These are phyloP conservation scores for Candida albicans DNA, from an alignment of 1,139 yeast species.

Conservation along the genomic window DNA sequence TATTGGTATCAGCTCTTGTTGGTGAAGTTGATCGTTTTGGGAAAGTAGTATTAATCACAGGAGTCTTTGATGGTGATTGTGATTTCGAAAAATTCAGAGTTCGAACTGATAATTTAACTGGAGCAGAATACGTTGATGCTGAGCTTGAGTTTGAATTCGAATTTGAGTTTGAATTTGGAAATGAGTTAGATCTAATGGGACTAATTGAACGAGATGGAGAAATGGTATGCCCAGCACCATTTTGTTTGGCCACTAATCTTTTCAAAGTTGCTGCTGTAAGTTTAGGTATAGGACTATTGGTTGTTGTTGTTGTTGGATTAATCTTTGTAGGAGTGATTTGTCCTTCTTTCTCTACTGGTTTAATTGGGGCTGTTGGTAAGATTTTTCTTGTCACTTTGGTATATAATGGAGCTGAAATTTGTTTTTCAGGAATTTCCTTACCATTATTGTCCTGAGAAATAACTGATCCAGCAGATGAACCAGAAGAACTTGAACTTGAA, in stretches of 20 bases:
- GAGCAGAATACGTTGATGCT: slow-evolving; percentile 8
- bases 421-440: background rate
- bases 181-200: slow-evolving; percentile 6
- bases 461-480: background rate
- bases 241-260: slow-evolving; percentile 28
- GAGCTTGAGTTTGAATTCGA: too few relatives aligned
- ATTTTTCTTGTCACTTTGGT: slow-evolving; percentile 38
- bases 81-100: slow-evolving; percentile 2
- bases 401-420: slow-evolving; percentile 18
- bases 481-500: too few relatives aligned
- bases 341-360: slow-evolving; percentile 8
- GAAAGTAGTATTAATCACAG: background rate
- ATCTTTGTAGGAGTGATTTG: slow-evolving; percentile 4
- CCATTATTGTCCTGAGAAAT: background rate
- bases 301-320: slow-evolving; percentile 7
- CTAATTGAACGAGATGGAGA: slow-evolving; percentile 4
- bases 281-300: slow-evolving; percentile 16
- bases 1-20: background rate
- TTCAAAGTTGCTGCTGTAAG: slow-evolving; percentile 33
- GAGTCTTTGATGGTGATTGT: slow-evolving; percentile 10
- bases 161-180: too few relatives aligned
- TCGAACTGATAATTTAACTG: background rate
- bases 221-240: slow-evolving; percentile 3
- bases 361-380: slow-evolving; percentile 23
- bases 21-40: slow-evolving; percentile 7